A percentile compares a stretch with the other conserved stretches of the same genome.
These are phyloP conservation scores for Juncus effusus DNA, from an alignment of 176 grass and related monocot species.

Conservation along the genomic window DNA sequence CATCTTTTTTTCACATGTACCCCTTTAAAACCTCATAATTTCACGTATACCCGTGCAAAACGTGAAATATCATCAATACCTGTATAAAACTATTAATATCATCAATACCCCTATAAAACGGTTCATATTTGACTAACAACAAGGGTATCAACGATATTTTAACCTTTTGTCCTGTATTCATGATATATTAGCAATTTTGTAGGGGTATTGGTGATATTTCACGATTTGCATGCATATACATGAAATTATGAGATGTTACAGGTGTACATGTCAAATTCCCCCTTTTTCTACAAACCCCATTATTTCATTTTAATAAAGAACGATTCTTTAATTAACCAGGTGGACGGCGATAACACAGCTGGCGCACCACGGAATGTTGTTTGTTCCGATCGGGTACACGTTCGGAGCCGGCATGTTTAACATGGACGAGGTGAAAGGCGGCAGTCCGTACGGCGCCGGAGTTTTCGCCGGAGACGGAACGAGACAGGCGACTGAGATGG, in stretches of 20 bases:
- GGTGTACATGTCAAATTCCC: conserved; percentile 6
- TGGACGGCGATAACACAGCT: conserved; percentile 89
- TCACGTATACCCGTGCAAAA: no score
- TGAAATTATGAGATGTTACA: neutral
- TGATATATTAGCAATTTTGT: conserved; percentile 5
- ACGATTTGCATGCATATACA: neutral
- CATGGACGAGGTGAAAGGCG: conserved; percentile 76
- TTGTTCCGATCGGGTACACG: conserved; percentile 80
- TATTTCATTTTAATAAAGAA: no score
- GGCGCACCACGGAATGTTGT: conserved; percentile 82
- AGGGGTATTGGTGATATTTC: neutral
- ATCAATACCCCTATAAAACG: no score
- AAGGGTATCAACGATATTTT: no score
- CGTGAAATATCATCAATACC: no score
- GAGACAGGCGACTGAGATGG: conserved; percentile 57
- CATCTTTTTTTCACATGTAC: neutral
- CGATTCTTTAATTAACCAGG: conserved; percentile 2
- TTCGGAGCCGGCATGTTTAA: conserved; percentile 75
- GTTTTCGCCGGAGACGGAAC: conserved; percentile 78
- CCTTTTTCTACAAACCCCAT: conserved; percentile 22
- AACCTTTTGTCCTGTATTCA: neutral
- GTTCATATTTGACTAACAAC: no score
- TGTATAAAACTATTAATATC: no score
- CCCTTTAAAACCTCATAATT: no score
- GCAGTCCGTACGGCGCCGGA: conserved; percentile 69